phyloP scores from a whole-genome alignment of 148 eudicot species.

The Rhododendron williamsianum region DNA sequence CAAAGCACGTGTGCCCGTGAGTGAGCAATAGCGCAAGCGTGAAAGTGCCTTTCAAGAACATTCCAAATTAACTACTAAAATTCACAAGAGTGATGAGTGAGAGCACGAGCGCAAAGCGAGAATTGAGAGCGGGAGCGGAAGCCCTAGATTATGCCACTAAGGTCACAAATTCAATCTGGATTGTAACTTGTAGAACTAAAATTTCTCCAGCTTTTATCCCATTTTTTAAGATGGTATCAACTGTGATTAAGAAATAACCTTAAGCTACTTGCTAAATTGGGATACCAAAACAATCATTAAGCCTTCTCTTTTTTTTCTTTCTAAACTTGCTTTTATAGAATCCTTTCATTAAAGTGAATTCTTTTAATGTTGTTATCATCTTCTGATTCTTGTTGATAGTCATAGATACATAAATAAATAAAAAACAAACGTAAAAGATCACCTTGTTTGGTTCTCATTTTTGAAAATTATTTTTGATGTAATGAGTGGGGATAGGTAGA shows the following conservation, averaged over 20 bases:
- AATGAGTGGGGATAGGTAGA: no score
- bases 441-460: no score
- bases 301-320: not conserved
- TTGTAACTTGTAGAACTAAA: not conserved
- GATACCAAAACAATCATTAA: not conserved
- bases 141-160: no score
- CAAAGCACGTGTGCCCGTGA: no score
- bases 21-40: not conserved
- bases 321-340: not conserved
- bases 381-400: not conserved
- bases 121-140: not conserved
- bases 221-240: not conserved
- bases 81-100: not conserved
- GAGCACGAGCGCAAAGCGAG: not conserved
- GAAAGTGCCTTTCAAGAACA: not conserved
- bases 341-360: not conserved
- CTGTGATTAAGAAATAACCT: not conserved
- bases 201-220: not conserved
- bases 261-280: not conserved
- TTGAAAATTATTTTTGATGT: no score
- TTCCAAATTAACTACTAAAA: not conserved
- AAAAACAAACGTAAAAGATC: not conserved
- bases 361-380: not conserved
- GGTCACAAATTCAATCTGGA: not conserved
- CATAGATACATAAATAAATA: not conserved